Evolutionary conservation across 192 early-diverging fungal species (phyloP).

Genomic region (Helicostylum pulchrum): DNA sequence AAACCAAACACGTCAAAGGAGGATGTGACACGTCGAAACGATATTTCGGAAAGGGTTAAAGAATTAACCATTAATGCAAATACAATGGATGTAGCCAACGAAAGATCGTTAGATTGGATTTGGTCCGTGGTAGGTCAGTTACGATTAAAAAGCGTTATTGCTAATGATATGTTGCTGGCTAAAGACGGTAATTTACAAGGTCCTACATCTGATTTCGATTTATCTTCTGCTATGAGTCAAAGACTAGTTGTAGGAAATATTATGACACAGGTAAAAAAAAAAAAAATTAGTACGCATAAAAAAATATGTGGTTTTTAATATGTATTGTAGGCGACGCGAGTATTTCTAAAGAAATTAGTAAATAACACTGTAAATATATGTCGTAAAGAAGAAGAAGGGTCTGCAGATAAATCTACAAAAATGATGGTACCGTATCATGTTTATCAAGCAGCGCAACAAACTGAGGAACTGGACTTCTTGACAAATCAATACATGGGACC

Average conservation of each 20-base stretch:
- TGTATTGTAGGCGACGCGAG: slow-evolving; percentile 42
- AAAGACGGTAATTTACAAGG: slow-evolving; percentile 18
- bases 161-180: slow-evolving; percentile 28
- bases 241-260: slow-evolving; percentile 47
- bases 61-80: neutral
- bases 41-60: neutral
- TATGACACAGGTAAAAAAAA: slow-evolving; percentile 32
- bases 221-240: slow-evolving; percentile 41
- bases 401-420: slow-evolving; percentile 22
- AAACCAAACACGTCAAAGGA: neutral
- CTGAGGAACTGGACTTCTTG: slow-evolving; percentile 47
- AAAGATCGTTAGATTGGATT: slow-evolving; percentile 41
- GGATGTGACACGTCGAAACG: neutral
- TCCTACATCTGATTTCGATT: slow-evolving; percentile 8
- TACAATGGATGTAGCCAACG: slow-evolving; percentile 12
- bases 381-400: slow-evolving; percentile 27
- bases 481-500: slow-evolving; percentile 39
- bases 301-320: neutral
- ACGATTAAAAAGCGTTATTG: slow-evolving; percentile 29
- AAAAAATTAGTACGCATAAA: neutral
- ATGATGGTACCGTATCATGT: slow-evolving; percentile 53
- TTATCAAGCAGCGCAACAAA: slow-evolving; percentile 42
- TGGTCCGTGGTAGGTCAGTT: slow-evolving; percentile 39
- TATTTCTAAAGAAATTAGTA: slow-evolving; percentile 45
- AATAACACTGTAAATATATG: slow-evolving; percentile 40